A percentile compares a stretch with the other conserved stretches of the same genome.
These are phyloP conservation scores for Rhinocladiella mackenziei DNA, from an alignment of 2,329 filamentous ascomycete genomes.

Conservation along the genomic window DNA sequence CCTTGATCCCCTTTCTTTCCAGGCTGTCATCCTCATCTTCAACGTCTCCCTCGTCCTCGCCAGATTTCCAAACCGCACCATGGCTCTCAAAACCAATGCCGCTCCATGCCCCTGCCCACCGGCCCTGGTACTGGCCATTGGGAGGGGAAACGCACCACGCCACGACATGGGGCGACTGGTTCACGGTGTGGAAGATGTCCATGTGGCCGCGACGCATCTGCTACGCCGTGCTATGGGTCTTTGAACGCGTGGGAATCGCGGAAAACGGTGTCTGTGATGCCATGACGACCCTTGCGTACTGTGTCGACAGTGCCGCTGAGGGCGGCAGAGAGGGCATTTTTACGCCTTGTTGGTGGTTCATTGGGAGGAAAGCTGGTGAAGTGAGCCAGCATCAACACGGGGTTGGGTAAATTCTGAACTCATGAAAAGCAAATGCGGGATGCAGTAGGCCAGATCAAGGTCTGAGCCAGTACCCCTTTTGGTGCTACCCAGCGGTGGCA, in stretches of 20 bases:
- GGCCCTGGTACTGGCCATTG: conserved; percentile 30
- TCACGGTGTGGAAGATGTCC: conserved; percentile 22
- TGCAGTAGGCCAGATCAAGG: too few relatives aligned
- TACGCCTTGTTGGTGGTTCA: conserved; percentile 29
- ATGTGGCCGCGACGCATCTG: conserved; percentile 7
- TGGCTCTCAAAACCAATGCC: neutral
- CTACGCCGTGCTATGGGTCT: conserved; percentile 15
- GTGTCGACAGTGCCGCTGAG: conserved; percentile 20
- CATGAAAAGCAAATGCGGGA: too few relatives aligned
- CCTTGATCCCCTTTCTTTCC: neutral
- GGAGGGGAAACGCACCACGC: conserved; percentile 18
- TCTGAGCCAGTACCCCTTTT: too few relatives aligned
- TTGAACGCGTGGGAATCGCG: conserved; percentile 23
- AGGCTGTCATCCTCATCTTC: neutral
- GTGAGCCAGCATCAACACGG: too few relatives aligned
- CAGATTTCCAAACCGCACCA: neutral
- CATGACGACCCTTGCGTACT: conserved; percentile 20
- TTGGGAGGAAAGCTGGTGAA: conserved; percentile 20
- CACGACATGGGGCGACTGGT: conserved; percentile 21
- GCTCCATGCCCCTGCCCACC: conserved; percentile 5
- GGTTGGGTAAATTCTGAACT: too few relatives aligned
- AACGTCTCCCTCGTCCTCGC: neutral
- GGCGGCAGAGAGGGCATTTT: conserved; percentile 22
- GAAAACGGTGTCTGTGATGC: conserved; percentile 20
- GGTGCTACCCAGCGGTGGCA: too few relatives aligned